Evolutionary conservation across 208 protist genomes (phyloP).

Genomic region (Crithidia brevicula): DNA sequence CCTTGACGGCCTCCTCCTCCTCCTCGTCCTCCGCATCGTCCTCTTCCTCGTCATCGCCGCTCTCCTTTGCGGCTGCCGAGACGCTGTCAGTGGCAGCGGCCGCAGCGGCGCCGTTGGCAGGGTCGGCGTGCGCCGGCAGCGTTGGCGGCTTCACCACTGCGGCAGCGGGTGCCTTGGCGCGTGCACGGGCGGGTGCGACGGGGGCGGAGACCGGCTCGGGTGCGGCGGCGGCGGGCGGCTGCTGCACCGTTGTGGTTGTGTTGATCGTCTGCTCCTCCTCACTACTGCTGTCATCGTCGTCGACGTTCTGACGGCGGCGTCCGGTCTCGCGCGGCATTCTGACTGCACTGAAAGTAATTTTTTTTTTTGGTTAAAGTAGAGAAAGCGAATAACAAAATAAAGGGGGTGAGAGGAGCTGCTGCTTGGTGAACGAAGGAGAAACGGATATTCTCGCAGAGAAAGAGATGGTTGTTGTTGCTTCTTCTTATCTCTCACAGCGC

Average conservation of each 20-base stretch:
- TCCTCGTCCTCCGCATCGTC: not conserved
- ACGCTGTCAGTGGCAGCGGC: not conserved
- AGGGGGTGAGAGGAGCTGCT: too few species aligned
- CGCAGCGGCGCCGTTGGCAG: not conserved
- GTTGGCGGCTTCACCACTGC: slow-evolving; percentile 13
- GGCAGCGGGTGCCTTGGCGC: slow-evolving; percentile 11
- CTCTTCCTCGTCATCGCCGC: slow-evolving; percentile 4
- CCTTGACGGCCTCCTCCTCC: not conserved
- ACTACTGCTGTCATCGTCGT: slow-evolving; percentile 31
- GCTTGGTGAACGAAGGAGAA: too few species aligned
- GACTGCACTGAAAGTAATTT: not conserved
- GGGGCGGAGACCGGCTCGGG: slow-evolving; percentile 12
- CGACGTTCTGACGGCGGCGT: slow-evolving; percentile 32
- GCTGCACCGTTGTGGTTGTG: not conserved
- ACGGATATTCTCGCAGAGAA: too few species aligned
- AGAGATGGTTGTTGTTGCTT: too few species aligned
- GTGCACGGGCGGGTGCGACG: not conserved
- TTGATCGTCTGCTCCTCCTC: slow-evolving; percentile 20
- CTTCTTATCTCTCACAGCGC: too few species aligned
- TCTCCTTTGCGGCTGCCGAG: slow-evolving; percentile 2
- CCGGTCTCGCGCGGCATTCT: slow-evolving; percentile 24
- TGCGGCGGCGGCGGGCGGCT: not conserved
- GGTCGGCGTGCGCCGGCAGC: slow-evolving; percentile 23
- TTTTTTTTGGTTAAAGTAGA: not conserved
- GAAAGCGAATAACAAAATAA: not conserved